Conservation (phyloP, 2,329 filamentous ascomycete genomes). For the Neonectria magnoliae region DNA sequence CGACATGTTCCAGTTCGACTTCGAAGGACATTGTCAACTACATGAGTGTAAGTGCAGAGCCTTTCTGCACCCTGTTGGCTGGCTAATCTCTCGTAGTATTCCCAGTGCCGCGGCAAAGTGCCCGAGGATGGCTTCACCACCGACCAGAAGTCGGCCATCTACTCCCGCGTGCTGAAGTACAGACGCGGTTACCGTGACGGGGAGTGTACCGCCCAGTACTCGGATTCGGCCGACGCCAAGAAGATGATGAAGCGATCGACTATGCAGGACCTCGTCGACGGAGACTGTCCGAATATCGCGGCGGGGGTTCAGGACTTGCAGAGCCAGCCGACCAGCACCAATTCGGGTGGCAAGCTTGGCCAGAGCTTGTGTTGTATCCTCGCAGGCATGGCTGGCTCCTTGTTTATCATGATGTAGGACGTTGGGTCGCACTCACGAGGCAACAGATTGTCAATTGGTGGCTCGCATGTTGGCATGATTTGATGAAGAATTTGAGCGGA, state of each 20-base stretch:
- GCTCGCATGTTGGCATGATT: neutral
- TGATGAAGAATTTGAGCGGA: neutral
- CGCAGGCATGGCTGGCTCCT: neutral
- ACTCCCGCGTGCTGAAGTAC: conserved; percentile 34
- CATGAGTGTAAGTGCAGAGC: conserved; percentile 32
- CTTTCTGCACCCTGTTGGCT: neutral
- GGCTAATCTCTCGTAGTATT: conserved; percentile 1
- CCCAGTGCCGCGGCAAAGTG: conserved; percentile 20
- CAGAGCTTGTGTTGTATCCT: neutral
- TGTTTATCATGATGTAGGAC: conserved; percentile 7
- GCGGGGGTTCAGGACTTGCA: conserved; percentile 13
- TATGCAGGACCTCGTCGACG: conserved; percentile 39
- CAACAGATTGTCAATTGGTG: neutral
- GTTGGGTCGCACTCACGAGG: neutral
- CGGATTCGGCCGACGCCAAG: conserved; percentile 1
- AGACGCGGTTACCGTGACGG: conserved; percentile 32
- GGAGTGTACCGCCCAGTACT: conserved; percentile 29
- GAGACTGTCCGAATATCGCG: conserved; percentile 31
- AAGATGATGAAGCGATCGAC: conserved; percentile 30
- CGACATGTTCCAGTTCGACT: conserved; percentile 14
- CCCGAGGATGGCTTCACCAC: conserved; percentile 34
- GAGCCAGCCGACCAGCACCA: conserved; percentile 11
- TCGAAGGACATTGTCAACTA: conserved; percentile 32
- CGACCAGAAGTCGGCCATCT: conserved; percentile 40
- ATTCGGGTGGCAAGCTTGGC: neutral